A percentile compares a stretch with the other conserved stretches of the same genome.
Conservation (phyloP, 2,329 filamentous ascomycete genomes). For the Helminthosporium solani region DNA sequence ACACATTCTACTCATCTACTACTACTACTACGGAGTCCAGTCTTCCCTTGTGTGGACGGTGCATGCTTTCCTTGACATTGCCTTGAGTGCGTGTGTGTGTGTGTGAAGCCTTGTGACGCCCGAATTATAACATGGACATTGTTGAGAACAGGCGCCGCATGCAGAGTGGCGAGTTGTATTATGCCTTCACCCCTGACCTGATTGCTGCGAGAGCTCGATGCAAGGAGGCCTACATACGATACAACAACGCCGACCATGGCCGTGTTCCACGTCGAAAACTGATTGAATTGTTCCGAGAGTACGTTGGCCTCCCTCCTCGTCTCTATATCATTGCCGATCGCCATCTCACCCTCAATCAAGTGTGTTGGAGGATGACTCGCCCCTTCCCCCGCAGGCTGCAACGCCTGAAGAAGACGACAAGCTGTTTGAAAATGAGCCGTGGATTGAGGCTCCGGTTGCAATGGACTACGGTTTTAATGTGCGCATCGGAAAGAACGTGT, state of each 20-base stretch:
- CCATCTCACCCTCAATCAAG: slow-evolving; percentile 44
- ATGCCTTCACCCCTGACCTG: slow-evolving; percentile 71
- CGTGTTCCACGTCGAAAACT: slow-evolving; percentile 61
- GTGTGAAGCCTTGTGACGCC: too few relatives aligned
- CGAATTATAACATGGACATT: slow-evolving; percentile 29
- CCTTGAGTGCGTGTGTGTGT: too few relatives aligned
- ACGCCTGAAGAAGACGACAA: slow-evolving; percentile 65
- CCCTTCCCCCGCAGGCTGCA: slow-evolving; percentile 60
- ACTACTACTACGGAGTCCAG: too few relatives aligned
- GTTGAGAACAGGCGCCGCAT: slow-evolving; percentile 52
- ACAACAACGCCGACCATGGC: slow-evolving; percentile 64
- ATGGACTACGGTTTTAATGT: slow-evolving; percentile 80
- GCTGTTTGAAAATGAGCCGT: slow-evolving; percentile 65
- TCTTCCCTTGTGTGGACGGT: too few relatives aligned
- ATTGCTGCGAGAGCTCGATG: slow-evolving; percentile 64
- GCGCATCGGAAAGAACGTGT: slow-evolving; percentile 68
- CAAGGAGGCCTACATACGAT: slow-evolving; percentile 60
- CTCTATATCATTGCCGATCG: slow-evolving; percentile 1
- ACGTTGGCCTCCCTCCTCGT: slow-evolving; percentile 39
- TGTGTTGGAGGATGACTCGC: slow-evolving; percentile 61
- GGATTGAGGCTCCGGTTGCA: slow-evolving; percentile 67
- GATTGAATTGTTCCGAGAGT: slow-evolving; percentile 72
- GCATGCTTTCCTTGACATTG: too few relatives aligned
- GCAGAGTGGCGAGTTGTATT: slow-evolving; percentile 69
- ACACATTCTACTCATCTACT: too few relatives aligned